These are phyloP conservation scores for Flaveria bidentis DNA, from an alignment of 129 eudicot species.

Conservation along the genomic window DNA sequence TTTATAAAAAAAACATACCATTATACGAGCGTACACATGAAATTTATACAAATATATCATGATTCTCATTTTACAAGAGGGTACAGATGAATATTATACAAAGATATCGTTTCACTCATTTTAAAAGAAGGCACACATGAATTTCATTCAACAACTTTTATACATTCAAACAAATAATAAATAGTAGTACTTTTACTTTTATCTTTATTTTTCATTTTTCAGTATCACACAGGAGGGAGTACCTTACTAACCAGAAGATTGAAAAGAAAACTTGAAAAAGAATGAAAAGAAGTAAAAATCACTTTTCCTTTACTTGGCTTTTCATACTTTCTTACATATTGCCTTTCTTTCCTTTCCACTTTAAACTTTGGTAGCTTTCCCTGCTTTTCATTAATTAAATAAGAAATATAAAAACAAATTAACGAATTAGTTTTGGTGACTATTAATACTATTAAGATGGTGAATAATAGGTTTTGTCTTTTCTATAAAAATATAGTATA, in stretches of 20 bases:
- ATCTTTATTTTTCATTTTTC: conserved; percentile 1
- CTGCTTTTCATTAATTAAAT: conserved; percentile 34
- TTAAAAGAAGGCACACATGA: not conserved
- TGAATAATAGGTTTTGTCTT: not conserved
- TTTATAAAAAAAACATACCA: too few relatives aligned
- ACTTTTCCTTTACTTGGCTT: conserved; percentile 41
- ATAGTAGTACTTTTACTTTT: not conserved
- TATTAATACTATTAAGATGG: not conserved
- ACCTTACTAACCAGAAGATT: conserved; percentile 19
- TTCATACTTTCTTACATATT: conserved; percentile 42
- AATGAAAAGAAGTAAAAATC: conserved; percentile 34
- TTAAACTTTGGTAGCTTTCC: conserved; percentile 45
- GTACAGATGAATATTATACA: not conserved
- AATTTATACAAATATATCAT: too few relatives aligned
- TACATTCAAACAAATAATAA: conserved; percentile 4
- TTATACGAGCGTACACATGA: too few relatives aligned
- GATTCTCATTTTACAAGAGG: conserved; percentile 9
- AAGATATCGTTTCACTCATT: too few relatives aligned
- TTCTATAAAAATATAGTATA: too few relatives aligned
- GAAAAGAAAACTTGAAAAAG: conserved; percentile 25
- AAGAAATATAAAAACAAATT: conserved; percentile 27
- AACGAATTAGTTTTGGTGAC: conserved; percentile 8
- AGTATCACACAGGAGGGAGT: conserved; percentile 20
- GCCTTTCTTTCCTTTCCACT: conserved; percentile 39
- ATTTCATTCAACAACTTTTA: not conserved